Conservation (phyloP, 73 alveolate genomes). For the Blepharisma japonicum region DNA sequence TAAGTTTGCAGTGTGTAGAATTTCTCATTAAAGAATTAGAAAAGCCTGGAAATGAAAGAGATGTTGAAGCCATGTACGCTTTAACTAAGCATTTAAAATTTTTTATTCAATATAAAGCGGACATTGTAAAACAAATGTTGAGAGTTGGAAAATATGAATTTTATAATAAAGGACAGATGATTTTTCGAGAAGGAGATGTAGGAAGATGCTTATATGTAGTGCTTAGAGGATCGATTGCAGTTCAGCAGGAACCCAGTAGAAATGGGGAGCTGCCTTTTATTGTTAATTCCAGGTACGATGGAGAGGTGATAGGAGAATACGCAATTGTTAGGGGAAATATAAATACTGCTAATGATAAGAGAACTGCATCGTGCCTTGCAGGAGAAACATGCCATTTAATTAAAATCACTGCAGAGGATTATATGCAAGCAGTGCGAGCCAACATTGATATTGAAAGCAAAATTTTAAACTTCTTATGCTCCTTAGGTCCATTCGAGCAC, state of each 20-base stretch:
- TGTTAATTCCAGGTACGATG: conserved; percentile 24
- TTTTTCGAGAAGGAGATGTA: conserved; percentile 19
- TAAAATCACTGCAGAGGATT: neutral
- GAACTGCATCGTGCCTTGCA: conserved; percentile 24
- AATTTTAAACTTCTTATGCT: neutral
- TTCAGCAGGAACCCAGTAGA: neutral
- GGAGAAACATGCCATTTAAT: conserved; percentile 1
- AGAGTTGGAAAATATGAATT: neutral
- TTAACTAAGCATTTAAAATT: neutral
- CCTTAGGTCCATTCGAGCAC: neutral
- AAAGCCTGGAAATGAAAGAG: no score
- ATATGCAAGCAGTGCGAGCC: neutral
- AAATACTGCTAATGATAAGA: neutral
- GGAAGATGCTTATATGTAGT: neutral
- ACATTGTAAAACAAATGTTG: neutral
- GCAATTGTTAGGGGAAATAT: neutral
- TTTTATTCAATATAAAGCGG: conserved; percentile 8
- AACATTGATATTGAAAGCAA: neutral
- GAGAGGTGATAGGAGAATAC: conserved; percentile 17
- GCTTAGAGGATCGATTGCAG: conserved; percentile 6
- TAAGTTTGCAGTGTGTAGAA: no score
- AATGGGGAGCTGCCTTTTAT: neutral
- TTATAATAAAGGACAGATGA: conserved; percentile 15
- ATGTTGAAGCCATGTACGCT: no score
- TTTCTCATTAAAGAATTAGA: no score